These are phyloP conservation scores for Dendrocalamus sinicus DNA, from an alignment of 176 grass and related monocot genomes.

Conservation along the genomic window DNA sequence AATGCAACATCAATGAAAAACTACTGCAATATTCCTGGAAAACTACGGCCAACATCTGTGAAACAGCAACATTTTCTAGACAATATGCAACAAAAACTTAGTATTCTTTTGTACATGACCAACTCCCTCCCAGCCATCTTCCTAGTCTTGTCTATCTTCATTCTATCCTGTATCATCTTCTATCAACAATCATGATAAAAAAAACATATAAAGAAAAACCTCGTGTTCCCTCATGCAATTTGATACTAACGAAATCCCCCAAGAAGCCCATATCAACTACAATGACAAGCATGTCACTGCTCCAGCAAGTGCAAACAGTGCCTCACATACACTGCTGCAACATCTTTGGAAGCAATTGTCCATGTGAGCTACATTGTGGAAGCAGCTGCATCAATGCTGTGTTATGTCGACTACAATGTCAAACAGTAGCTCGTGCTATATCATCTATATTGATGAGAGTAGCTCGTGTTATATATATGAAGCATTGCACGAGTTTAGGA, in stretches of 20 bases:
- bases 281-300: neutral
- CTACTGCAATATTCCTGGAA: neutral
- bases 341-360: slow-evolving; percentile 4
- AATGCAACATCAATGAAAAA: neutral
- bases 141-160: neutral
- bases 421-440: neutral
- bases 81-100: neutral
- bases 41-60: neutral
- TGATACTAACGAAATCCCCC: neutral
- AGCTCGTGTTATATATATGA: neutral
- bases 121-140: neutral
- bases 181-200: neutral
- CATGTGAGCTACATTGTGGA: neutral
- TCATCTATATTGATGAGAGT: neutral
- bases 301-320: neutral
- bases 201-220: neutral
- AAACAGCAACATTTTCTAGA: neutral
- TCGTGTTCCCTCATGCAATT: neutral
- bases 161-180: neutral
- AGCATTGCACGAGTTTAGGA: neutral
- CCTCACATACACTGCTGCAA: neutral
- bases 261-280: neutral
- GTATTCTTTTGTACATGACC: neutral
- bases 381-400: neutral
- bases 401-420: neutral